Base-by-base conservation (phyloP, 1,284 basidiomycete species). In the Malassezia sympodialis region DNA sequence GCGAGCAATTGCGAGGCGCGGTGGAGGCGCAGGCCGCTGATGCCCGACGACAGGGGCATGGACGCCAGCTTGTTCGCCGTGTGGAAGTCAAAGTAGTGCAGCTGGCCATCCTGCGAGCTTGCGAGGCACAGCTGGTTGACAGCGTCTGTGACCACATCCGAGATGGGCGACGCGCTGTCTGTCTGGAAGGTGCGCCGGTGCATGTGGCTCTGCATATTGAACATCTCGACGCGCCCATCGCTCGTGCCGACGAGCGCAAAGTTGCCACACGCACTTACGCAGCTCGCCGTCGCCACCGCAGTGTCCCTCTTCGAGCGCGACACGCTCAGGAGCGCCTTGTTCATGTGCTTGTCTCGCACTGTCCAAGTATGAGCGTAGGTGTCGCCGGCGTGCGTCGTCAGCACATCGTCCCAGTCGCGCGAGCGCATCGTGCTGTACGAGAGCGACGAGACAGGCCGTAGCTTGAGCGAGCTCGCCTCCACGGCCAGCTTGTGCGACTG, bases 11-110 rank as follows among this genome's bases (percentile, higher is more conserved):
- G 86, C 66, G 84, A 91, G 69, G 90, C 88, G 23, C 84, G 82
- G 61, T 98, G 86, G 17, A 96, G 78, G 8, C 80, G 76, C 60
- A 93, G 81, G 0, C 85, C 85, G 6, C 83, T 82, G 28, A 83
- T 81, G 2, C 83, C 79, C 5, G 86, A 83, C 1, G 85, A 80
- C 1, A 94, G 75, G 11, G 82, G 76, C 41, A 89, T 63, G 0
- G 83, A 83, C 1, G 55, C 58, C 52, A 86, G 79, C 47, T 88
- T 76, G 61, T 82, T 82, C 10, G 86, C 83, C 0, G 85, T 84
- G 71, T 90, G 85, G 76, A 99, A 98, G 76, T 98, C 88, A 69
- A 96, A 98, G 79, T 96, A 96, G 87, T 94, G 66, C 52, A 94
- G 76, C 17, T 84, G 86, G 34, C 93, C 94, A 73, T 91, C 88